phyloP scores from a whole-genome alignment of 2,329 filamentous ascomycete genomes.

The Bipolaris gigantea region DNA sequence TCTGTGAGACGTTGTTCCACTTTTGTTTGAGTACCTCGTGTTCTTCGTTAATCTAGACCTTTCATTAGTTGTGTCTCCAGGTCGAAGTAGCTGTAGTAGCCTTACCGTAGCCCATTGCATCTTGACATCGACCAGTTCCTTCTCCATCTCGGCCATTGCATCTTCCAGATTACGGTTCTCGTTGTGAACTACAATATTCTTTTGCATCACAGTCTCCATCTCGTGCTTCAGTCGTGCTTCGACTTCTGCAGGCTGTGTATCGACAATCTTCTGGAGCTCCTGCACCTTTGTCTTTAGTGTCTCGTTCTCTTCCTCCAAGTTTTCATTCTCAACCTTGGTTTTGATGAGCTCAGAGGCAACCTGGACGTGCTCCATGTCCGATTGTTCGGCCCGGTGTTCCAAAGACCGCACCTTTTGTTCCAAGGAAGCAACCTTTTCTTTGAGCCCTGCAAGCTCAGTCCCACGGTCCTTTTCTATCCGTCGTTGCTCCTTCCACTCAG shows the following conservation, averaged over 20 bases:
- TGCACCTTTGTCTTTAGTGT: slow-evolving; percentile 80
- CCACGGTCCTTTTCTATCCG: slow-evolving; percentile 81
- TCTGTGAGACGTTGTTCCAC: slow-evolving; percentile 51
- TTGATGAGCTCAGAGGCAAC: slow-evolving; percentile 89
- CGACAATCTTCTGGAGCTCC: slow-evolving; percentile 82
- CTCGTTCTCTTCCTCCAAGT: slow-evolving; percentile 86
- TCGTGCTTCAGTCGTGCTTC: slow-evolving; percentile 80
- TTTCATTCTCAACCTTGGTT: slow-evolving; percentile 91
- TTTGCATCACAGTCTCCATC: slow-evolving; percentile 88
- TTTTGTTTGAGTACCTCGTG: slow-evolving; percentile 54
- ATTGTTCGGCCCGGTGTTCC: slow-evolving; percentile 84
- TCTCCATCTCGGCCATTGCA: slow-evolving; percentile 87
- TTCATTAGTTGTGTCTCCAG: slow-evolving; percentile 19
- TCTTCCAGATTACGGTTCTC: slow-evolving; percentile 89
- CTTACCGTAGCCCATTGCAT: slow-evolving; percentile 93
- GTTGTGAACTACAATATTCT: slow-evolving; percentile 90
- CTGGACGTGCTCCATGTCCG: slow-evolving; percentile 86
- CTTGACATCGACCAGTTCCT: slow-evolving; percentile 88
- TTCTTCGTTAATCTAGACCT: slow-evolving; percentile 50
- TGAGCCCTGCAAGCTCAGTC: slow-evolving; percentile 73
- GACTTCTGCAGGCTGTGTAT: slow-evolving; percentile 85
- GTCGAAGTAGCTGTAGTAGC: slow-evolving; percentile 15
- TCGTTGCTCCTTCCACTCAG: slow-evolving; percentile 91
- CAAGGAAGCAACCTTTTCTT: slow-evolving; percentile 60
- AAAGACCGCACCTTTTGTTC: slow-evolving; percentile 78